Conservation (phyloP, 164 flowering plant genomes). For the Chloranthus sessilifolius region DNA sequence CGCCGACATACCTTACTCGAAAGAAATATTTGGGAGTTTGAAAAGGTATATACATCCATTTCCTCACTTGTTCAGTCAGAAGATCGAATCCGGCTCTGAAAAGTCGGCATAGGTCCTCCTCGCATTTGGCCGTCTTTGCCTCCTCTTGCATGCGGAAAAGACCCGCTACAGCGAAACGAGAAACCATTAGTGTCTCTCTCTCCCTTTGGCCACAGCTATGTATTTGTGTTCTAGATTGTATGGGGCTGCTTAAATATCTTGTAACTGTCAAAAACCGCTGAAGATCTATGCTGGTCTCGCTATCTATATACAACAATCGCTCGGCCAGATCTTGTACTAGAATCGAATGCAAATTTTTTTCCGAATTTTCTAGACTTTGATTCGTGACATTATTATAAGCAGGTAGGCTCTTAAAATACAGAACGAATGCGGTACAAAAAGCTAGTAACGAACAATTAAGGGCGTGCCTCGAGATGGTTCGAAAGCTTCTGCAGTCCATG, state of each 20-base stretch:
- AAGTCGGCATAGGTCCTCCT: constrained; percentile 14
- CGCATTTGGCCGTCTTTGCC: constrained; percentile 17
- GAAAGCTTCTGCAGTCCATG: constrained; percentile 46
- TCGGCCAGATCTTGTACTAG: constrained; percentile 42
- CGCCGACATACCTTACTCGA: constrained; percentile 44
- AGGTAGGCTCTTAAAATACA: constrained; percentile 23
- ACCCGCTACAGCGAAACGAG: constrained; percentile 39
- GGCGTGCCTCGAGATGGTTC: constrained; percentile 48
- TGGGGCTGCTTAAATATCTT: constrained; percentile 24
- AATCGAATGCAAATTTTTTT: constrained; percentile 16
- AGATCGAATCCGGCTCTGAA: constrained; percentile 27
- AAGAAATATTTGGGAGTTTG: constrained; percentile 60
- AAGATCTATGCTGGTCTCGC: constrained; percentile 37
- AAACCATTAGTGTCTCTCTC: constrained; percentile 34
- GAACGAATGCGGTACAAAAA: constrained; percentile 42
- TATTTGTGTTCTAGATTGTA: constrained; percentile 24
- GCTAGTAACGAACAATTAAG: constrained; percentile 66
- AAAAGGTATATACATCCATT: constrained; percentile 55
- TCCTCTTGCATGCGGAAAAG: constrained; percentile 31
- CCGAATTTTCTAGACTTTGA: constrained; percentile 12
- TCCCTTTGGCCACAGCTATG: constrained; percentile 22
- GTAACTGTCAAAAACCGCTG: constrained; percentile 27
- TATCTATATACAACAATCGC: constrained; percentile 43
- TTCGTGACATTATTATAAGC: constrained; percentile 9
- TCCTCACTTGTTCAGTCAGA: constrained; percentile 26